phyloP scores from a whole-genome alignment of 345 rosid species.

The Excoecaria agallocha region DNA sequence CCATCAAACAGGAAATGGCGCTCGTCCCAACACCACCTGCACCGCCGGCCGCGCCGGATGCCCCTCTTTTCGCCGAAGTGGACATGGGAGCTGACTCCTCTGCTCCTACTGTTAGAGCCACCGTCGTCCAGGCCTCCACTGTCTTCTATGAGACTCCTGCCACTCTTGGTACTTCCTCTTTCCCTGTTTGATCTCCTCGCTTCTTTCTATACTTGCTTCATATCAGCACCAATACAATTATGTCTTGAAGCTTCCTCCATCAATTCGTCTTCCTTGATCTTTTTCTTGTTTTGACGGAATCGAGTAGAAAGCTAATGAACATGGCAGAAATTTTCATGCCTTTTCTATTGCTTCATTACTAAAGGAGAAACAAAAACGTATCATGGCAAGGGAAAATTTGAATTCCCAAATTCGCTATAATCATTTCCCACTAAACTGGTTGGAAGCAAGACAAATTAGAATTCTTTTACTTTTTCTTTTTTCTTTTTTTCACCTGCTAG shows the following conservation, averaged over 20 bases:
- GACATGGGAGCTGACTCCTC: conserved; percentile 67
- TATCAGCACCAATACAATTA: neutral
- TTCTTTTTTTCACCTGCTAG: too few relatives aligned
- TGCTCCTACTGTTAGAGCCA: conserved; percentile 65
- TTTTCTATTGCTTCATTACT: too few relatives aligned
- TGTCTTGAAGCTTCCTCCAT: neutral
- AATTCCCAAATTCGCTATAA: too few relatives aligned
- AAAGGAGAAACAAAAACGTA: too few relatives aligned
- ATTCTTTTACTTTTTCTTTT: too few relatives aligned
- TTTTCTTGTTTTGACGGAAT: too few relatives aligned
- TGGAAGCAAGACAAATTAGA: too few relatives aligned
- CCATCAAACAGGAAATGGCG: conserved; percentile 36
- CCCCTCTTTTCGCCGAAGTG: conserved; percentile 66
- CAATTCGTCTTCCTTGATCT: too few relatives aligned
- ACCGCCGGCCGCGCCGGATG: conserved; percentile 11
- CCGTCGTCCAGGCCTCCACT: conserved; percentile 93
- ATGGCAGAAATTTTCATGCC: too few relatives aligned
- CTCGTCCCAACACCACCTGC: conserved; percentile 42
- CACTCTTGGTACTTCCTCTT: conserved; percentile 54
- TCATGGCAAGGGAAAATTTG: too few relatives aligned
- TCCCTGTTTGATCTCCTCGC: neutral
- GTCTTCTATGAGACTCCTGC: conserved; percentile 87
- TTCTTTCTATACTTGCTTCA: neutral
- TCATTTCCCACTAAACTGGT: too few relatives aligned
- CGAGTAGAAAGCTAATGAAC: too few relatives aligned